phyloP scores from a whole-genome alignment of 1,284 basidiomycete genomes.

The Microstroma glucosiphilum region DNA sequence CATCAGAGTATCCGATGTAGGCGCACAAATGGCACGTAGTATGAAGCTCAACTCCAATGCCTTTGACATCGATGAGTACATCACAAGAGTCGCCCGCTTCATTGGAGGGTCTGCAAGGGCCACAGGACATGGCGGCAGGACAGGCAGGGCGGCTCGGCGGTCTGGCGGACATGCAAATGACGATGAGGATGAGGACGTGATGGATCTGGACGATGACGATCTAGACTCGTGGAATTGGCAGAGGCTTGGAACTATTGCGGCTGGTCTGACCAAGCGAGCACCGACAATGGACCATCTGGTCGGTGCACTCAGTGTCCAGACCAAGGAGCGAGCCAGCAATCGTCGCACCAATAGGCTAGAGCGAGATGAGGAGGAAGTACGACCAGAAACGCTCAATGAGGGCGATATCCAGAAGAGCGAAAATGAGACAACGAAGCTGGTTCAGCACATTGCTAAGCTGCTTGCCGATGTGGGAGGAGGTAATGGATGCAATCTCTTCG shows the following conservation, averaged over 20 bases:
- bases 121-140: neutral
- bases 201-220: slow-evolving; percentile 16
- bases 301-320: slow-evolving; percentile 34
- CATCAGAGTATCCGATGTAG: slow-evolving; percentile 36
- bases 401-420: slow-evolving; percentile 33
- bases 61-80: slow-evolving; percentile 44
- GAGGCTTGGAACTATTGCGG: slow-evolving; percentile 25
- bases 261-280: slow-evolving; percentile 25
- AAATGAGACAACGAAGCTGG: slow-evolving; percentile 37
- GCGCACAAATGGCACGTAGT: slow-evolving; percentile 37
- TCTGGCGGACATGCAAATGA: neutral
- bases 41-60: slow-evolving; percentile 38
- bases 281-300: slow-evolving; percentile 41
- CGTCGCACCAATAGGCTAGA: slow-evolving; percentile 9
- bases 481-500: slow-evolving; percentile 65
- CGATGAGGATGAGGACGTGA: slow-evolving; percentile 14
- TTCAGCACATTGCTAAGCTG: slow-evolving; percentile 52
- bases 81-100: slow-evolving; percentile 26
- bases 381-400: slow-evolving; percentile 22
- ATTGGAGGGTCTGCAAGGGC: slow-evolving; percentile 28
- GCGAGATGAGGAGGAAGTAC: slow-evolving; percentile 13
- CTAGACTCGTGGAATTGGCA: slow-evolving; percentile 38
- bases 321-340: slow-evolving; percentile 20
- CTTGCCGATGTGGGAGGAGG: slow-evolving; percentile 51
- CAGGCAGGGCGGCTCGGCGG: neutral